Evolutionary conservation across 1,139 yeast genomes (phyloP), one percentile per base, ranked within the genome.

Genomic region (Candida labiduridarum): DNA sequence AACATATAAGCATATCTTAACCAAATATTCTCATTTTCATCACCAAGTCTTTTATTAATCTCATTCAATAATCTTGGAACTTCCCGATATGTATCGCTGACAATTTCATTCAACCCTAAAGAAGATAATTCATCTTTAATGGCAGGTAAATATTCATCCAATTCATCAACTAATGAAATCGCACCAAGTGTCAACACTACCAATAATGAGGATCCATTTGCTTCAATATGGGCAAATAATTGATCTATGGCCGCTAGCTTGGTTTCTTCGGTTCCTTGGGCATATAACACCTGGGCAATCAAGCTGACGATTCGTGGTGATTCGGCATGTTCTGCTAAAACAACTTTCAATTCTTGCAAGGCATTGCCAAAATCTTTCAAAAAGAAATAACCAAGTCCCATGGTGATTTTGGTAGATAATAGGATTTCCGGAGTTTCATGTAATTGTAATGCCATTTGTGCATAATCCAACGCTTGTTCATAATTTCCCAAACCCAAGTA

Each of bases 221-320:
- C 75, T 53, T 81, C 87, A 44, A 91, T 82, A 60, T 79, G 83
- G 11, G 80, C 76, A 59, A 85, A 80, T 45, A 87, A 64, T 61
- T 86, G 91, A 59, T 86, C 91, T 47, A 89, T 63, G 0, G 97
- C 96, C 1, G 92, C 94, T 56, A 85, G 88, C 51, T 83, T 84
- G 7, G 94, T 84, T n/a, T 85, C 92, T 19, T 78, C 82, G 0
- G 84, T 80, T 8, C 84, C 87, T 51, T 82, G 82, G 1, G 90
- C 89, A 73, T 87, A 86, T 48, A 94, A 74, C 1, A 91, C 86
- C 61, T 90, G 96, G 0, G 96, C 83, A 27, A 89, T 78, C 38
- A 94, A 69, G 6, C 87, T 80, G 12, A 89, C 83, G n/a, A 90
- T 76, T 54, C 85, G 78, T 76, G 45, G 62, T 2, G 86, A 82